Conservation (phyloP, 768 basidiomycete genomes). For the Daedalea quercina region DNA sequence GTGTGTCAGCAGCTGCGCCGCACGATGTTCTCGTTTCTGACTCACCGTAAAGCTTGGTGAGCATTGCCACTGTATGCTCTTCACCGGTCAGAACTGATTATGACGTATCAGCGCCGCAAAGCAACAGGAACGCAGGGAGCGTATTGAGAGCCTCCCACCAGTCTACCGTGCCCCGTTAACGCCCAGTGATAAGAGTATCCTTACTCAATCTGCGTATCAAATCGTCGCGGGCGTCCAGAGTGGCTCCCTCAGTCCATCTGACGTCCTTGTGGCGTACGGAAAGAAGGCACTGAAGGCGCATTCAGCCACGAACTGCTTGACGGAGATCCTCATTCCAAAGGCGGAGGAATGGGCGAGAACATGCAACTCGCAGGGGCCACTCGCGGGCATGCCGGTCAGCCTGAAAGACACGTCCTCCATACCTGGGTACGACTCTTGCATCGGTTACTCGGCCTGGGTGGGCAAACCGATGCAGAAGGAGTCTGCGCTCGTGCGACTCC, state of each 20-base stretch:
- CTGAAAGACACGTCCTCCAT: slow-evolving; percentile 43
- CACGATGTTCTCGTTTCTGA: slow-evolving; percentile 16
- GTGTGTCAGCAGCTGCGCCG: background rate
- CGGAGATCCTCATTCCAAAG: slow-evolving; percentile 24
- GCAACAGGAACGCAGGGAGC: slow-evolving; percentile 19
- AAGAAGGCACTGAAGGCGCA: slow-evolving; percentile 37
- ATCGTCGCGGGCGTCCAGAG: slow-evolving; percentile 18
- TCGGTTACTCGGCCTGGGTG: slow-evolving; percentile 38
- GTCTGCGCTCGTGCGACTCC: slow-evolving; percentile 33
- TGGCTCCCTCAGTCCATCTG: slow-evolving; percentile 16
- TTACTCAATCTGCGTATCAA: slow-evolving; percentile 16
- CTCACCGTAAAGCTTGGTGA: slow-evolving; percentile 21
- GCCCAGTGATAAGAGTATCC: slow-evolving; percentile 14
- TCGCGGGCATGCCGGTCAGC: slow-evolving; percentile 45
- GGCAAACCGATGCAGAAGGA: slow-evolving; percentile 30
- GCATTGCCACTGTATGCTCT: background rate
- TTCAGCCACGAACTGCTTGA: slow-evolving; percentile 42
- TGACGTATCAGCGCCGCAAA: slow-evolving; percentile 14
- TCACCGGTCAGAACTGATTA: background rate
- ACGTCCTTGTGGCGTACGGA: slow-evolving; percentile 24
- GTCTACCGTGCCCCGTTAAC: slow-evolving; percentile 16
- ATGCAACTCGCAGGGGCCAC: slow-evolving; percentile 21
- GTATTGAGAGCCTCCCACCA: slow-evolving; percentile 18
- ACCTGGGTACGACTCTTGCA: slow-evolving; percentile 38
- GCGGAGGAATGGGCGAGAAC: slow-evolving; percentile 20